Evolutionary conservation across 768 basidiomycete species (phyloP), one percentile per base, ranked within the genome.

Genomic region (Pisolithus microcarpus): DNA sequence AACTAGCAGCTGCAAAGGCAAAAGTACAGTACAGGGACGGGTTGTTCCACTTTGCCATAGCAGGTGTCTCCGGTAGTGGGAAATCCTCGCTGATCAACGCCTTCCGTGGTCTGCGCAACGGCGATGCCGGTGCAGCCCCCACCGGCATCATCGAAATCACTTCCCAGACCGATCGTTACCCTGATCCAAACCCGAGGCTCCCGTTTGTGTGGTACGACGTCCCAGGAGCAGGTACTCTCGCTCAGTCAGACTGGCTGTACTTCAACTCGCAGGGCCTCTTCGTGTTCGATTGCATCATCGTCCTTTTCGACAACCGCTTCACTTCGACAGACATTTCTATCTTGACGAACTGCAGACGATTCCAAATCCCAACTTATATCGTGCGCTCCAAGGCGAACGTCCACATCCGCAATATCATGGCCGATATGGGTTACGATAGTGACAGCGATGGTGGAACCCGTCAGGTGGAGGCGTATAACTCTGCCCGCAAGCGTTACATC

Each of bases 71-170:
- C 4, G 63, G 62, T 4, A 60, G 55, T 13, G 65, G 65, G 21
- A 67, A 67, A 47, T 65, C 65, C 7, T 65, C 65, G 19, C 46
- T 67, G 48, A 52, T 67, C 43, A 65, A 67, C 52, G 56, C 63
- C 26, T 58, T 63, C 42, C 58, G 65, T 26, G 64, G 64, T 23
- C 39, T 64, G 19, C 39, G 43, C n/a, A 60, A 61, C 46, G 39
- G 48, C 1, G 42, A 55, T 28, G 37, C 28, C n/a, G 52, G 54
- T 19, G 58, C 65, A 21, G 64, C 63, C 26, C 45, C 52, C 4
- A 57, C 58, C 24, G 63, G 63, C 13, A 50, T 63, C 24, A 51
- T 49, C 7, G 64, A 65, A 42, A 64, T 59, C 34, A 65, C 64
- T 10, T 30, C 43, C 19, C 24, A 43, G 19, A 45, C 59, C 24